Base-by-base conservation (phyloP, 75 land plant species). In the Pinus albicaulis region DNA sequence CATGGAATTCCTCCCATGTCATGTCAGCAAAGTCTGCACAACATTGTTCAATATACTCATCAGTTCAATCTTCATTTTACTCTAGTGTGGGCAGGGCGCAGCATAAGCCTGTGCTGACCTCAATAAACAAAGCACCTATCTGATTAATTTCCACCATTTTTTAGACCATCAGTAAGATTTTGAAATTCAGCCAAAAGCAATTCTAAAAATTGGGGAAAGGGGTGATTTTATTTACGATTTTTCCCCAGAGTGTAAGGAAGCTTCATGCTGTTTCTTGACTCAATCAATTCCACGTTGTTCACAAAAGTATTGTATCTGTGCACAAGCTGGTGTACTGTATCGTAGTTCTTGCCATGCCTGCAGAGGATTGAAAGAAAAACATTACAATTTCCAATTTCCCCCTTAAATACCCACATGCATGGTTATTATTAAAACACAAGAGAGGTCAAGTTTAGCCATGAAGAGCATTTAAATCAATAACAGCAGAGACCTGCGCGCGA, bases 1-100 rank as follows among this genome's bases (percentile, higher is more conserved):
- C 82, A 48, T 77, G 58, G 80, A 97, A 95, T 80, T 97, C 99
- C 73, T 97, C 93, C 95, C 95, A 90, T 22, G 89, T 84, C 90
- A 89, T 26, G 75, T 97, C 99, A 68, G 98, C 91, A 82, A 90
- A 97, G 17, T 89, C 99, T 93, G 86, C 44, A 71, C n/a, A 73
- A 80, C 23, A 4, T 31, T 11, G 52, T n/a, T 6, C 20, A 34
- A 52, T 23, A 56, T 23, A 23, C 26, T 44, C 65, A 17, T 65
- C 41, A 68, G 24, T 68, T 41, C 23, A n/a, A 38, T 20, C 3
- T 41, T 41, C 4, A 41, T 38, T 4, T 68, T 7, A n/a, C 11
- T 68, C 41, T 68, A 3, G 13, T n/a, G 4, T 41, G 11, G n/a
- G 14, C 10, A 68, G n/a, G 12, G n/a, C n/a, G n/a, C n/a, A n/a